Conservation (phyloP, 768 basidiomycete species). For the Mycena galopus region DNA sequence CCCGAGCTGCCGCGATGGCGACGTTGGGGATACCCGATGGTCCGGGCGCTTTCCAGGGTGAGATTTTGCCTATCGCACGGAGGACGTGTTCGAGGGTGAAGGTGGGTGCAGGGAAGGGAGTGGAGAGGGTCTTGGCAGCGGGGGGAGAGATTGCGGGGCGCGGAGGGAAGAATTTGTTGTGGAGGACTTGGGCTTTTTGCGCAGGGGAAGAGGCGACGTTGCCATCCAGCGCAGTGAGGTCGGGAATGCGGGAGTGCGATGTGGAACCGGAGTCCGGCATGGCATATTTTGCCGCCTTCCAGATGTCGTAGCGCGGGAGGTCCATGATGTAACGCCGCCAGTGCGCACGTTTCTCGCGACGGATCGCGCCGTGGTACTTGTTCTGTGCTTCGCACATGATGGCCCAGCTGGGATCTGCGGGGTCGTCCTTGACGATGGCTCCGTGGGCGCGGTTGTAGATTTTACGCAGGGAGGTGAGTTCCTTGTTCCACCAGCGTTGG, state of each 20-base stretch:
- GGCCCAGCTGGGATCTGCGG: background rate
- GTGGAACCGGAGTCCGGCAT: background rate
- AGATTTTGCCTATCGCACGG: background rate
- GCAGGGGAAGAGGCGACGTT: background rate
- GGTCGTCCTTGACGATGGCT: constrained; percentile 7
- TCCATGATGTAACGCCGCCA: background rate
- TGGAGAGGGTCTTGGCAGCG: background rate
- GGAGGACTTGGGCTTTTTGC: background rate
- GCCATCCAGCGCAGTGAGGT: background rate
- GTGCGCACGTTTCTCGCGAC: background rate
- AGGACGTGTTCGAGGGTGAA: background rate
- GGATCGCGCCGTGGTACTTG: constrained; percentile 3
- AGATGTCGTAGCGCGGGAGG: background rate
- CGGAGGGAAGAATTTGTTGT: background rate
- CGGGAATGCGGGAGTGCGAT: background rate
- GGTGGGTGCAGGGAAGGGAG: background rate
- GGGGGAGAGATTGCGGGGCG: background rate
- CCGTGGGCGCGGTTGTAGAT: background rate
- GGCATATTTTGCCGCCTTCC: constrained; percentile 6
- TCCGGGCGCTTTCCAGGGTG: background rate
- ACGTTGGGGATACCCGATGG: constrained; percentile 5
- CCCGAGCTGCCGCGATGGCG: background rate
- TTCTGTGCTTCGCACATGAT: background rate
- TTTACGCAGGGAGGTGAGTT: background rate
- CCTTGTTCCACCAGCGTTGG: constrained; percentile 6